Evolutionary conservation across 768 basidiomycete species (phyloP).

Genomic region (Amanita thiersii): DNA sequence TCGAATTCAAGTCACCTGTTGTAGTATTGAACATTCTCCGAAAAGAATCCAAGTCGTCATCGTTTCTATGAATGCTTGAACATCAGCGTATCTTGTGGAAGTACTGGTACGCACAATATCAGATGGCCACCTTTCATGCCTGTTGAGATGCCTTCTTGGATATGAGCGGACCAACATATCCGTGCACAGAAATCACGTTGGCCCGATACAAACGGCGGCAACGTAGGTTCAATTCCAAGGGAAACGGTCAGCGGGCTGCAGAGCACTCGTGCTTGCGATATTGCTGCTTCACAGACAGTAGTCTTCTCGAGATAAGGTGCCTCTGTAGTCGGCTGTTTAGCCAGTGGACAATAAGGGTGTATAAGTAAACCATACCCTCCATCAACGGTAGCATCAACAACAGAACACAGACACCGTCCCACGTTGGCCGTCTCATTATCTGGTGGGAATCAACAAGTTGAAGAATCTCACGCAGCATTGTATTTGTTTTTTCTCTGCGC

Average conservation of each 20-base stretch:
- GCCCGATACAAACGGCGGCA: slow-evolving; percentile 43
- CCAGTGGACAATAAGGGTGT: slow-evolving; percentile 1
- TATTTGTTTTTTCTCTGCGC: slow-evolving; percentile 48
- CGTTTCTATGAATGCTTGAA: slow-evolving; percentile 55
- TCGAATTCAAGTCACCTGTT: slow-evolving; percentile 16
- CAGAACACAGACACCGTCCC: slow-evolving; percentile 81
- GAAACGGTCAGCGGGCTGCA: slow-evolving; percentile 46
- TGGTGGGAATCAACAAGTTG: slow-evolving; percentile 74
- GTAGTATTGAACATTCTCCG: slow-evolving; percentile 48
- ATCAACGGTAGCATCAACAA: slow-evolving; percentile 77
- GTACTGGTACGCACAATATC: slow-evolving; percentile 47
- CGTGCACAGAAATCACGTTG: slow-evolving; percentile 64
- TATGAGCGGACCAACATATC: slow-evolving; percentile 85
- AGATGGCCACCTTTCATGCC: slow-evolving; percentile 83
- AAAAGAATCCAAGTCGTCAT: slow-evolving; percentile 75
- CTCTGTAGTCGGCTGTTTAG: slow-evolving; percentile 24
- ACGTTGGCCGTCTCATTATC: slow-evolving; percentile 70
- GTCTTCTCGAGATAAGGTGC: slow-evolving; percentile 37
- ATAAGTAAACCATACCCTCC: slow-evolving; percentile 46
- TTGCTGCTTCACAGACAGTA: slow-evolving; percentile 71
- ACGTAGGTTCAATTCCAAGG: slow-evolving; percentile 19
- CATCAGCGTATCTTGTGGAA: slow-evolving; percentile 3
- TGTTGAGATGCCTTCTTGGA: slow-evolving; percentile 76
- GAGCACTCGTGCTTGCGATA: slow-evolving; percentile 75
- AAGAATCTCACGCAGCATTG: slow-evolving; percentile 71